Conservation (phyloP, 1,284 basidiomycete genomes). For the Phlebopus sp. region DNA sequence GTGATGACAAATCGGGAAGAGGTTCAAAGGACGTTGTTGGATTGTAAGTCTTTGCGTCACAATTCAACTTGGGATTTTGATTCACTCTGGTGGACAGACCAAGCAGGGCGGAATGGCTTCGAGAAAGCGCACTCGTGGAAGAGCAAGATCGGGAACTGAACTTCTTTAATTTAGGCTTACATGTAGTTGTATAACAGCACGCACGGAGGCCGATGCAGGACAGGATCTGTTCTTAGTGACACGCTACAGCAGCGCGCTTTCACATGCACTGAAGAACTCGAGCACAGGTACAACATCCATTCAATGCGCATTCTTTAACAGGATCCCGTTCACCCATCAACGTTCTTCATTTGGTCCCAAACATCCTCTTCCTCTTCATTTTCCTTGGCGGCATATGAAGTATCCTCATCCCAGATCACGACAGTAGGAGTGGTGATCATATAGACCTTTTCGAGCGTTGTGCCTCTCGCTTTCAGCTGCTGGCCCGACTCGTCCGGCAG, state of each 20-base stretch:
- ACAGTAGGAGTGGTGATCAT: slow-evolving; percentile 65
- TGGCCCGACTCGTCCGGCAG: slow-evolving; percentile 49
- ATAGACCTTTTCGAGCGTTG: slow-evolving; percentile 66
- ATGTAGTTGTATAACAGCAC: neutral
- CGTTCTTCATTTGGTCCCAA: slow-evolving; percentile 49
- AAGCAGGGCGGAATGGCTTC: slow-evolving; percentile 80
- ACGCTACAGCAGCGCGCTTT: too few species aligned
- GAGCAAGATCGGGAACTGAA: slow-evolving; percentile 67
- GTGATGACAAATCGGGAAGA: slow-evolving; percentile 83
- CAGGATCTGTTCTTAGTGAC: too few species aligned
- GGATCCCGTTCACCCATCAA: slow-evolving; percentile 32
- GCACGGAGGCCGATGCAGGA: too few species aligned
- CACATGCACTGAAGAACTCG: too few species aligned
- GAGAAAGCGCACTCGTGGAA: slow-evolving; percentile 89
- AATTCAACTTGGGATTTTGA: neutral
- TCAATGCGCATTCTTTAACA: slow-evolving; percentile 24
- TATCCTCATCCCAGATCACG: slow-evolving; percentile 54
- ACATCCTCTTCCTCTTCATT: slow-evolving; percentile 18
- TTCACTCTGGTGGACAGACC: slow-evolving; percentile 44
- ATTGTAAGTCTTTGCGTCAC: slow-evolving; percentile 53
- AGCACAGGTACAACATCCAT: too few species aligned
- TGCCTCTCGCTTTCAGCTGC: slow-evolving; percentile 62
- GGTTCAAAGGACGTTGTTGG: slow-evolving; percentile 78
- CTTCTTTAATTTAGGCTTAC: neutral
- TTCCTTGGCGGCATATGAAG: too few species aligned